Evolutionary conservation across 2,329 filamentous ascomycete genomes (phyloP).

Genomic region (Coniella vitis): DNA sequence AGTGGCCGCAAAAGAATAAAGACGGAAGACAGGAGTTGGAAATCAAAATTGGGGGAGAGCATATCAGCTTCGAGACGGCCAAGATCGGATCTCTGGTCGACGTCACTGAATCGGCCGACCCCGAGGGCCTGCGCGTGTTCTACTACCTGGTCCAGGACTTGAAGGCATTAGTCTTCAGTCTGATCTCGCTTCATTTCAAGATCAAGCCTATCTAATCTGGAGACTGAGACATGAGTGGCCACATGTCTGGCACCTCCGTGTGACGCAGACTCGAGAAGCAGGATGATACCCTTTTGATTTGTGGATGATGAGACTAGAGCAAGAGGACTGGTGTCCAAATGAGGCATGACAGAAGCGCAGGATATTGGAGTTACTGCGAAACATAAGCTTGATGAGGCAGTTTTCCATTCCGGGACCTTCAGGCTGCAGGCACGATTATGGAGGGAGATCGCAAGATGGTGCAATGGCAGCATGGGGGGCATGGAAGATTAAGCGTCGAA

Average conservation of each 20-base stretch:
- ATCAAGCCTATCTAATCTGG: slow-evolving; percentile 64
- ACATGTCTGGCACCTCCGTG: neutral
- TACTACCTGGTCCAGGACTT: slow-evolving; percentile 98
- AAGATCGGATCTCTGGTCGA: slow-evolving; percentile 97
- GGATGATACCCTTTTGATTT: slow-evolving; percentile 10
- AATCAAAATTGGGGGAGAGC: slow-evolving; percentile 86
- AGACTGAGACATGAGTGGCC: neutral
- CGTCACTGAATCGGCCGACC: slow-evolving; percentile 91
- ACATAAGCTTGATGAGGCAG: neutral
- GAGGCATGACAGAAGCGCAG: neutral
- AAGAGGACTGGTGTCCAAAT: neutral
- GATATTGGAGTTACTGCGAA: too few relatives aligned
- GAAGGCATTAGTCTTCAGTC: slow-evolving; percentile 91
- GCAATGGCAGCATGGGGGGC: too few relatives aligned
- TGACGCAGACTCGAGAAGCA: neutral
- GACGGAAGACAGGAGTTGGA: slow-evolving; percentile 95
- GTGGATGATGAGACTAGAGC: neutral
- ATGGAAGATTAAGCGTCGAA: too few relatives aligned
- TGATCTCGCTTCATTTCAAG: slow-evolving; percentile 98
- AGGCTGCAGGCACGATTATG: neutral
- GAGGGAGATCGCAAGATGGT: too few relatives aligned
- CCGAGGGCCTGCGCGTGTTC: slow-evolving; percentile 92
- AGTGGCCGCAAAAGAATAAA: slow-evolving; percentile 99
- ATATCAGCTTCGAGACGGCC: slow-evolving; percentile 98
- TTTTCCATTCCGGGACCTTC: neutral